Evolutionary conservation across 2,329 filamentous ascomycete genomes (phyloP).

Genomic region (Diaporthe amygdali): DNA sequence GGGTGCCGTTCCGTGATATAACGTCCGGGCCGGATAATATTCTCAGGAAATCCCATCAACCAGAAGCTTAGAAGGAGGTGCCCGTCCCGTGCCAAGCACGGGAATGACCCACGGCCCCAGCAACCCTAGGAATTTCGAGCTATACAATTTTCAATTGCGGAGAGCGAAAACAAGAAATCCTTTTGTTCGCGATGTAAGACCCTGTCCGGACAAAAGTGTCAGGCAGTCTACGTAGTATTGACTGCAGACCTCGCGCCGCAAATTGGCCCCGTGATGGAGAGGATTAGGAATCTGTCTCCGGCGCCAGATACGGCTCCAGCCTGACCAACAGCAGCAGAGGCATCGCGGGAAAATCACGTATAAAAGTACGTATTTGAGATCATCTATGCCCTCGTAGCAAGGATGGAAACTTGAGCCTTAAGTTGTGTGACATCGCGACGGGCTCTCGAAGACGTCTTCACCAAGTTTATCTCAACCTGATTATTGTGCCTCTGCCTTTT

Average conservation of each 20-base stretch:
- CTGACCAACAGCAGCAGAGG: neutral
- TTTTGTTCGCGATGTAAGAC: neutral
- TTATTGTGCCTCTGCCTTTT: neutral
- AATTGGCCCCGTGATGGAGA: neutral
- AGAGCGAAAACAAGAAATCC: neutral
- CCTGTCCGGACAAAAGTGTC: neutral
- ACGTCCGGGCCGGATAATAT: neutral
- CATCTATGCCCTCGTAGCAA: neutral
- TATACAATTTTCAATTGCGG: neutral
- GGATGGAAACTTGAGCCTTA: neutral
- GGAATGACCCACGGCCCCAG: constrained; percentile 1
- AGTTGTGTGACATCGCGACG: neutral
- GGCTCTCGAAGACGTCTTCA: neutral
- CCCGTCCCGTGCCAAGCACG: neutral
- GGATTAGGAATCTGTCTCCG: constrained; percentile 1
- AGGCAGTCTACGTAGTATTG: neutral
- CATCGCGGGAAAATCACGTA: neutral
- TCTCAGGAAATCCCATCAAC: neutral
- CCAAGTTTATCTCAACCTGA: neutral
- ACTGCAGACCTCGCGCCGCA: neutral
- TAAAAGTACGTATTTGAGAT: neutral
- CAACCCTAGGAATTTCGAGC: neutral
- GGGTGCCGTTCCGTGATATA: neutral
- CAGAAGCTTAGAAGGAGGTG: neutral
- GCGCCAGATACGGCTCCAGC: neutral